Evolutionary conservation across 2,329 filamentous ascomycete species (phyloP).

Genomic region (Pleurostoma richardsiae): DNA sequence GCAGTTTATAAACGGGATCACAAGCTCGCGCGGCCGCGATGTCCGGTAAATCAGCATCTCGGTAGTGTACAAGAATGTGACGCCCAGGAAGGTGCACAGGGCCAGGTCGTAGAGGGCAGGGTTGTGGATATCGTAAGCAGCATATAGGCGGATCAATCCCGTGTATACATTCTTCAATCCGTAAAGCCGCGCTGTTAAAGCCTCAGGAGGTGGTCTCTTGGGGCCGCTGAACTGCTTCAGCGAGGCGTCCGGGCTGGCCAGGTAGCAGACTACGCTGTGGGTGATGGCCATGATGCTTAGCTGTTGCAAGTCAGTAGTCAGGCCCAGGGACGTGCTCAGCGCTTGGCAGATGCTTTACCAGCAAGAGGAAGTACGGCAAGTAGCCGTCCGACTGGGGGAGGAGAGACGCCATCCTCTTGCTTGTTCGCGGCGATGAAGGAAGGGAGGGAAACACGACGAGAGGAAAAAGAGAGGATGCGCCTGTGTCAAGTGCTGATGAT

Average conservation of each 20-base stretch:
- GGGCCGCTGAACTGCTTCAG: constrained; percentile 22
- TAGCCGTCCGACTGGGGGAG: constrained; percentile 12
- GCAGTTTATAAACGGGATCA: constrained; percentile 15
- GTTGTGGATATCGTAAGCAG: constrained; percentile 26
- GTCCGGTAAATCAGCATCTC: constrained; percentile 20
- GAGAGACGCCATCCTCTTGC: constrained; percentile 1
- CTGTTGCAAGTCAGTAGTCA: constrained; percentile 6
- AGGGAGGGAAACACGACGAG: too few species aligned
- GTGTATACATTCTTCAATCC: constrained; percentile 29
- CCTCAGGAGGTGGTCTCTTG: constrained; percentile 14
- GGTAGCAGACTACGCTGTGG: constrained; percentile 21
- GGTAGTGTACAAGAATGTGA: constrained; percentile 20
- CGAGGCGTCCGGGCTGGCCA: constrained; percentile 9
- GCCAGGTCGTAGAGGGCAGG: constrained; percentile 24
- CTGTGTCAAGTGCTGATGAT: too few species aligned
- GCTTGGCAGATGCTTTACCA: constrained; percentile 9
- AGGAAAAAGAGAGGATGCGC: too few species aligned
- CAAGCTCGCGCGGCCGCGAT: constrained; percentile 13
- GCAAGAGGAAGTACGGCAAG: constrained; percentile 22
- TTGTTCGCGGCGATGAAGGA: not conserved
- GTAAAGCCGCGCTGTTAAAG: constrained; percentile 26
- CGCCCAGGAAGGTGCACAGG: constrained; percentile 21
- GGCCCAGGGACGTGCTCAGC: too few species aligned
- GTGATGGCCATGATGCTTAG: constrained; percentile 14
- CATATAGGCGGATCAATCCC: constrained; percentile 23